These are phyloP conservation scores for Agarophyton chilense DNA, from an alignment of 23 red algal genomes.

Conservation along the genomic window DNA sequence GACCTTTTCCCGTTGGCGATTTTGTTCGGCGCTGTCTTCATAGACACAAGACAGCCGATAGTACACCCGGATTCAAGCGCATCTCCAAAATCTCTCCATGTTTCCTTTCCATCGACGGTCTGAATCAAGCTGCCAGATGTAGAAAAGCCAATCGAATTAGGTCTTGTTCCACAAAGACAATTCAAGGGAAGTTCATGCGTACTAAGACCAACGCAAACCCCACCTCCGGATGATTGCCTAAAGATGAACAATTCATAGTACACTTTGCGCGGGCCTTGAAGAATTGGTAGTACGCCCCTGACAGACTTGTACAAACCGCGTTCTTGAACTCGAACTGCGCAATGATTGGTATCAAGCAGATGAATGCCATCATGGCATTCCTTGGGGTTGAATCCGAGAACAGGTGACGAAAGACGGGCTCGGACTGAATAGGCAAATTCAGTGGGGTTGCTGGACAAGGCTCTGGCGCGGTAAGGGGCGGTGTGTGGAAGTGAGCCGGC, in stretches of 20 bases:
- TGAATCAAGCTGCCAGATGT: conserved; percentile 87
- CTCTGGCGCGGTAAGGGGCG: conserved; percentile 55
- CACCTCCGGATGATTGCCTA: conserved; percentile 65
- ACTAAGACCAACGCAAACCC: conserved; percentile 84
- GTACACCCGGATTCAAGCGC: conserved; percentile 75
- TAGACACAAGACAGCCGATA: conserved; percentile 69
- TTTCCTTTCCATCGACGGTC: conserved; percentile 95
- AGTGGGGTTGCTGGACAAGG: conserved; percentile 67
- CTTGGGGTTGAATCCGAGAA: conserved; percentile 86
- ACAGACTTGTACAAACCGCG: conserved; percentile 88
- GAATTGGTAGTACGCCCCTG: conserved; percentile 63
- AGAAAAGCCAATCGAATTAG: conserved; percentile 90
- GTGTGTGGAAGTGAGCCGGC: conserved; percentile 73
- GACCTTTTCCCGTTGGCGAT: conserved; percentile 20
- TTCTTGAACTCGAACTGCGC: conserved; percentile 82
- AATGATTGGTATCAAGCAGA: conserved; percentile 85
- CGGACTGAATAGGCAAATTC: conserved; percentile 87
- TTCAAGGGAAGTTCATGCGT: conserved; percentile 88
- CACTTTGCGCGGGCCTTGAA: background rate
- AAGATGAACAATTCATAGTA: conserved; percentile 95
- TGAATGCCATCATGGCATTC: conserved; percentile 92
- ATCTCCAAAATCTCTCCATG: conserved; percentile 81
- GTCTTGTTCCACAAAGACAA: conserved; percentile 93
- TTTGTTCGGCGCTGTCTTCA: conserved; percentile 15
- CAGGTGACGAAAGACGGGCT: conserved; percentile 78